A percentile compares a stretch with the other conserved stretches of the same genome.
Conservation (phyloP, 192 early-diverging fungal genomes). For the Glomus cerebriforme region DNA sequence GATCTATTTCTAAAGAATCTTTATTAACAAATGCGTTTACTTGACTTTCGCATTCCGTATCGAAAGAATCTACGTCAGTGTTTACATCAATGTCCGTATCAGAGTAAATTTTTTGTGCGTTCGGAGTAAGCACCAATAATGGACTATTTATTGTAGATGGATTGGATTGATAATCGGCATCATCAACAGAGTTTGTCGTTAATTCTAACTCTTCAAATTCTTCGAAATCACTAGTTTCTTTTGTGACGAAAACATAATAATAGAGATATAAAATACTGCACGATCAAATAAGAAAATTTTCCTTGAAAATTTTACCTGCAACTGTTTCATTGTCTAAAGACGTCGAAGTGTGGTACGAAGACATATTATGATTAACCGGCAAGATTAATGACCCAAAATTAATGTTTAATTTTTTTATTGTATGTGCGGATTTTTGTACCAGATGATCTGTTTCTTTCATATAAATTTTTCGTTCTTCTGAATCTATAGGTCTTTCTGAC, state of each 20-base stretch:
- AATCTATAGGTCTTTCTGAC: neutral
- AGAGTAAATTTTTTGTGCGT: neutral
- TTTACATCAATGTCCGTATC: neutral
- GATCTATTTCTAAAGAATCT: neutral
- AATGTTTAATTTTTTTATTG: neutral
- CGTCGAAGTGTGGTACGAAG: neutral
- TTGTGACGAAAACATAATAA: neutral
- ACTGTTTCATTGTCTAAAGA: neutral
- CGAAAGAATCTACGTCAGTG: neutral
- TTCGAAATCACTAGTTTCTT: neutral
- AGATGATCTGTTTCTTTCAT: neutral
- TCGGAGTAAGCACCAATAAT: neutral
- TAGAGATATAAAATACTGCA: neutral
- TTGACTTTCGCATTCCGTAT: neutral
- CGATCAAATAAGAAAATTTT: neutral
- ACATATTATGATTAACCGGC: neutral
- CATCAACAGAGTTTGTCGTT: neutral
- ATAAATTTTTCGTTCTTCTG: neutral
- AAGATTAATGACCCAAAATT: neutral
- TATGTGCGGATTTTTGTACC: neutral
- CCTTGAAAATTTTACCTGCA: neutral
- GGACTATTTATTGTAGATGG: neutral
- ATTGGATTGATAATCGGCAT: neutral
- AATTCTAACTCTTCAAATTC: neutral
- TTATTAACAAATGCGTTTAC: no score